These are phyloP conservation scores for Irineochytrium annulatum DNA, from an alignment of 192 early-diverging fungal genomes.

Conservation along the genomic window DNA sequence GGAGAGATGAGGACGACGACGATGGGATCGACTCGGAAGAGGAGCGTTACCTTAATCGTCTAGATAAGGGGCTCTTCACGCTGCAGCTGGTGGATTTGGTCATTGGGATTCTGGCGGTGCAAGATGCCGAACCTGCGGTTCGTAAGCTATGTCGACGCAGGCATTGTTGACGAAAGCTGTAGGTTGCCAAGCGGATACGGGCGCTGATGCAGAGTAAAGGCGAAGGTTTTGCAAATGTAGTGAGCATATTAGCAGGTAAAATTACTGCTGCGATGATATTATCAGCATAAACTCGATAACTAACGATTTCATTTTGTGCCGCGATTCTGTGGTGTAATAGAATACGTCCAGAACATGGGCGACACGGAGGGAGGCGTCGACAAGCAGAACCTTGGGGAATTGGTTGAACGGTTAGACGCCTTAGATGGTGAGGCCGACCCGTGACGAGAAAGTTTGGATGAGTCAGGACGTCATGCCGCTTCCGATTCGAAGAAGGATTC, in stretches of 20 bases:
- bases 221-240: slow-evolving; percentile 41
- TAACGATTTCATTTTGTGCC: no score
- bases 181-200: slow-evolving; percentile 37
- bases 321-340: slow-evolving; percentile 6
- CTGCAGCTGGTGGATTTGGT: slow-evolving; percentile 57
- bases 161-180: slow-evolving; percentile 6
- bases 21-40: slow-evolving; percentile 58
- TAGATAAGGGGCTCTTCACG: slow-evolving; percentile 78
- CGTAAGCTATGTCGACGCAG: slow-evolving; percentile 2
- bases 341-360: slow-evolving; percentile 24
- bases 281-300: background rate
- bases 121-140: slow-evolving; percentile 36
- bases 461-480: no score
- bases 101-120: slow-evolving; percentile 61
- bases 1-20: slow-evolving; percentile 44
- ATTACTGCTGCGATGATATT: background rate
- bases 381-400: no score
- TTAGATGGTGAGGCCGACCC: no score
- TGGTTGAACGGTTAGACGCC: no score
- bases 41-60: slow-evolving; percentile 60
- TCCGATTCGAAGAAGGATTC: no score
- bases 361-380: no score
- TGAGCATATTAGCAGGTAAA: slow-evolving; percentile 42
- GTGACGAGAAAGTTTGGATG: no score
- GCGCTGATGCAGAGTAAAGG: slow-evolving; percentile 40